Evolutionary conservation across 2,329 filamentous ascomycete species (phyloP).

Genomic region (Sporothrix dimorphospora): DNA sequence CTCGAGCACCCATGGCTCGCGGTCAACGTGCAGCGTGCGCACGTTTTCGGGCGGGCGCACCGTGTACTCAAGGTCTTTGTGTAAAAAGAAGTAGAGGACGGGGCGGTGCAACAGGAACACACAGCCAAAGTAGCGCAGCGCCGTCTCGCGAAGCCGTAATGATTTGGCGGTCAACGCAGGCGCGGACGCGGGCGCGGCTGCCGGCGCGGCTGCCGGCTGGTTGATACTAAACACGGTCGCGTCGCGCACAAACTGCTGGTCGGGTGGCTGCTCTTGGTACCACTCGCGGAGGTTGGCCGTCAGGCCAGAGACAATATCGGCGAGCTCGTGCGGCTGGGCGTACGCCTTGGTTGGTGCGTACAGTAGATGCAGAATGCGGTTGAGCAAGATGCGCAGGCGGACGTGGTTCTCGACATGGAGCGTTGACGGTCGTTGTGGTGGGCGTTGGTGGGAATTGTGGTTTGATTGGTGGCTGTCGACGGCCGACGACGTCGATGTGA

Average conservation of each 20-base stretch:
- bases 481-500: not conserved
- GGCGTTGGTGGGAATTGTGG: not conserved
- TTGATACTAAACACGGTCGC: slow-evolving; percentile 7
- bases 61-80: not conserved
- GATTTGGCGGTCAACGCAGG: not conserved
- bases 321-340: slow-evolving; percentile 4
- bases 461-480: not conserved
- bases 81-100: slow-evolving; percentile 4
- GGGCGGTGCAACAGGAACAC: slow-evolving; percentile 10
- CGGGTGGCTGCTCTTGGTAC: not conserved
- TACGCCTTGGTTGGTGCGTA: not conserved
- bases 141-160: not conserved
- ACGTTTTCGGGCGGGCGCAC: not conserved
- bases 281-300: not conserved
- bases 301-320: not conserved
- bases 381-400: not conserved
- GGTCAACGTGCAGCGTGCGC: slow-evolving; percentile 1
- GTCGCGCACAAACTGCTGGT: slow-evolving; percentile 5
- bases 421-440: not conserved
- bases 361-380: not conserved
- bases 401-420: not conserved
- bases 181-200: too few relatives aligned
- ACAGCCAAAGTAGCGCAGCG: slow-evolving; percentile 13
- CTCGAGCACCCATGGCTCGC: slow-evolving; percentile 4
- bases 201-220: not conserved